These are phyloP conservation scores for Bacidia gigantensis DNA, from an alignment of 495 filamentous ascomycete species.

Conservation along the genomic window DNA sequence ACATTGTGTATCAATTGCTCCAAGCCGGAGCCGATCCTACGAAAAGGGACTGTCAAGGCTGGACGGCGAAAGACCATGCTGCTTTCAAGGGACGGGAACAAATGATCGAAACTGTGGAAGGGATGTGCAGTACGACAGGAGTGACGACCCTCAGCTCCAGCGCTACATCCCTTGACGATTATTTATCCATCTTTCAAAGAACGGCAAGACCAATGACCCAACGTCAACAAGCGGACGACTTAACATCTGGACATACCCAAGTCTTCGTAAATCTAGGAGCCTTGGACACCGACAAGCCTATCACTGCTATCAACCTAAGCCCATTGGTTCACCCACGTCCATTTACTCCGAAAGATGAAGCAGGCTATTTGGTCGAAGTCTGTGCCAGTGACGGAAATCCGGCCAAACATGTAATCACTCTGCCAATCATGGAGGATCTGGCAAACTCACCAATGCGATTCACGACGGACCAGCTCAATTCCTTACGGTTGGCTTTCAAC, in stretches of 20 bases:
- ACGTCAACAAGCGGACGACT: no score
- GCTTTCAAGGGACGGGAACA: constrained; percentile 15
- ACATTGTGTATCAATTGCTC: background rate
- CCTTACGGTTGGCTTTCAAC: constrained; percentile 16
- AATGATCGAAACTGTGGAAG: background rate
- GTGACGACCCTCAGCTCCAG: background rate
- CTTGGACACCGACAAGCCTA: background rate
- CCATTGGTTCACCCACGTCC: background rate
- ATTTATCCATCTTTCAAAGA: no score
- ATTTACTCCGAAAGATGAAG: background rate
- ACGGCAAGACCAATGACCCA: no score
- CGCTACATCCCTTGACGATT: background rate
- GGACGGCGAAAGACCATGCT: constrained; percentile 20
- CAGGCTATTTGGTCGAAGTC: background rate
- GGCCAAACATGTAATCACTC: background rate
- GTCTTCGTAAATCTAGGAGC: background rate
- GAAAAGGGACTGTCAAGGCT: constrained; percentile 11
- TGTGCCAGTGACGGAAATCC: background rate
- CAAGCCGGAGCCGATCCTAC: background rate
- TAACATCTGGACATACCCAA: background rate
- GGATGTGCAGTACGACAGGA: background rate
- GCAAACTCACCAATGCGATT: background rate
- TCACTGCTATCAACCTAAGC: background rate
- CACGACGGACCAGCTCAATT: background rate
- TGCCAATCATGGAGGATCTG: background rate